phyloP scores from a whole-genome alignment of 2,329 filamentous ascomycete genomes.

The Botrytis cinerea region DNA sequence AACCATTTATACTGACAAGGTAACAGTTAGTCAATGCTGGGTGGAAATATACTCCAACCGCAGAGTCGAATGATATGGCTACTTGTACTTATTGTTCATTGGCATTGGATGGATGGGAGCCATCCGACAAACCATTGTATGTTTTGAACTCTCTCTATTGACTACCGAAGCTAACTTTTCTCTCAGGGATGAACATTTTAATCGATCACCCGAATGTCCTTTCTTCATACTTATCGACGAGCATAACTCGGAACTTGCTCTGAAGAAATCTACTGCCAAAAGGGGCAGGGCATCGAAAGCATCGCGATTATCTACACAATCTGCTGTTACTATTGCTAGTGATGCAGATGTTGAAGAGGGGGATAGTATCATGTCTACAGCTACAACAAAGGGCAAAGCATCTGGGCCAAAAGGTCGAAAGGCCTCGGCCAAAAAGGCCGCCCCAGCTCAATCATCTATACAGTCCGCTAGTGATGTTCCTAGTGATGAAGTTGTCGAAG shows the following conservation, averaged over 20 bases:
- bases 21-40: conserved; percentile 81
- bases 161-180: background rate
- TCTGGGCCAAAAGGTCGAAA: conserved; percentile 51
- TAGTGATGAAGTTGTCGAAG: conserved; percentile 47
- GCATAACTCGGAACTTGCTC: conserved; percentile 48
- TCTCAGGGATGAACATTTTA: conserved; percentile 80
- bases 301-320: conserved; percentile 65
- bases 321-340: conserved; percentile 52
- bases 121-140: conserved; percentile 83
- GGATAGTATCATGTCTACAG: conserved; percentile 61
- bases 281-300: conserved; percentile 66
- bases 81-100: conserved; percentile 90
- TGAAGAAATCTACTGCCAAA: conserved; percentile 56
- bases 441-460: conserved; percentile 66
- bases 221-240: conserved; percentile 74
- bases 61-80: conserved; percentile 83
- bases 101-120: conserved; percentile 92
- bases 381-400: conserved; percentile 61
- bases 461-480: conserved; percentile 56
- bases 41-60: conserved; percentile 88
- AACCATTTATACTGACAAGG: conserved; percentile 31
- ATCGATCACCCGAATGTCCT: conserved; percentile 73
- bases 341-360: conserved; percentile 51
- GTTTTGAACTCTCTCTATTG: conserved; percentile 40
- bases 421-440: conserved; percentile 50